phyloP scores from a whole-genome alignment of 2,329 filamentous ascomycete species.

The Colletotrichum sidae region DNA sequence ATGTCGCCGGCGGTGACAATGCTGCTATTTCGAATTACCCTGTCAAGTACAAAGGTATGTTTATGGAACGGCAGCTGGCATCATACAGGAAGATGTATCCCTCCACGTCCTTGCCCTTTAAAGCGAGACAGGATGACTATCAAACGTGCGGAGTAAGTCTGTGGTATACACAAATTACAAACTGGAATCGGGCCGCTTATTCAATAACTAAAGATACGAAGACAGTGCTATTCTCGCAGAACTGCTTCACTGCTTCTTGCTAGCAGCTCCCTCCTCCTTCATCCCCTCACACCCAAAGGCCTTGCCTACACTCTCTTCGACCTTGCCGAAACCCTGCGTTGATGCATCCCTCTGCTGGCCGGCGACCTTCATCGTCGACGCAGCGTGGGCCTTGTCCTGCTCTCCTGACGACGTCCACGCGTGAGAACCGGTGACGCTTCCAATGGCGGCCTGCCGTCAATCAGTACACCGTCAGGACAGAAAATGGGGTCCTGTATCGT shows the following conservation, averaged over 20 bases:
- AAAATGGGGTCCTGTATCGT: slow-evolving; percentile 6
- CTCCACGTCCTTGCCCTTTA: too few relatives aligned
- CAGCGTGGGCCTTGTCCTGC: slow-evolving; percentile 71
- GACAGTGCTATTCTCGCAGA: too few relatives aligned
- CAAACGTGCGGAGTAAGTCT: too few relatives aligned
- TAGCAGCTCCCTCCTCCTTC: slow-evolving; percentile 70
- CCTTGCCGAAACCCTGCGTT: slow-evolving; percentile 68
- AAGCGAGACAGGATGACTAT: too few relatives aligned
- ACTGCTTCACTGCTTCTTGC: slow-evolving; percentile 48
- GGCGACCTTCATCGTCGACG: slow-evolving; percentile 72
- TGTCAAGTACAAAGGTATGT: too few relatives aligned
- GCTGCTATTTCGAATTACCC: too few relatives aligned
- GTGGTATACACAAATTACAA: too few relatives aligned
- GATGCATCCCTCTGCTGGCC: slow-evolving; percentile 65
- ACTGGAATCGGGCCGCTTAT: too few relatives aligned
- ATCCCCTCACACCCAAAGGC: slow-evolving; percentile 77
- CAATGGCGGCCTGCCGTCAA: slow-evolving; percentile 64
- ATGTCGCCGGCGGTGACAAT: too few relatives aligned
- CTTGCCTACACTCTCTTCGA: slow-evolving; percentile 74
- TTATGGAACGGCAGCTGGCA: too few relatives aligned
- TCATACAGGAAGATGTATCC: too few relatives aligned
- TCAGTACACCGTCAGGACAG: background rate
- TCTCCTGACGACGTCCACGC: slow-evolving; percentile 74
- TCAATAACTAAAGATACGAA: too few relatives aligned
- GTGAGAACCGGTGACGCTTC: slow-evolving; percentile 69